phyloP scores from a whole-genome alignment of 2,329 filamentous ascomycete genomes.

The Ceratocystis papillata region DNA sequence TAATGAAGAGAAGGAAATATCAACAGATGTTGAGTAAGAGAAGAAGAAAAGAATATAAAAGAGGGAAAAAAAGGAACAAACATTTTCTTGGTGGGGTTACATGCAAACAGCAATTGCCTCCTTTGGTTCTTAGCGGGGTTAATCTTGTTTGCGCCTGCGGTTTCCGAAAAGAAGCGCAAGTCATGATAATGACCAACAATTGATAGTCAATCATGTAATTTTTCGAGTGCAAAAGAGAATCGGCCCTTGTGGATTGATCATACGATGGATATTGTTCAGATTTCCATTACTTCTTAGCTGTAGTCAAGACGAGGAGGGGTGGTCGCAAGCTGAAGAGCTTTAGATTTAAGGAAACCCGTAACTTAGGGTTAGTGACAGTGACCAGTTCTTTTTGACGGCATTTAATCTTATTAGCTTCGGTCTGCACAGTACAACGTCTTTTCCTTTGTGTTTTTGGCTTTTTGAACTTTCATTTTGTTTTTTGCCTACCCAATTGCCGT shows the following conservation, averaged over 20 bases:
- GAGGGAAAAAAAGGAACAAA: slow-evolving; percentile 1
- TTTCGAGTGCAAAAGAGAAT: not conserved
- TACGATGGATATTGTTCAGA: not conserved
- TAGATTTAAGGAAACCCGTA: not conserved
- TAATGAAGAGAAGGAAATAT: slow-evolving; percentile 5
- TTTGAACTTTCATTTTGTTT: slow-evolving; percentile 24
- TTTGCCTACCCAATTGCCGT: slow-evolving; percentile 22
- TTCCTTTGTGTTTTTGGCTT: not conserved
- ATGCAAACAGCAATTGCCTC: slow-evolving; percentile 4
- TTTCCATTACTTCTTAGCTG: too few relatives aligned
- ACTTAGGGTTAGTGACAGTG: not conserved
- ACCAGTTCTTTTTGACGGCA: not conserved
- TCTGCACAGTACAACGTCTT: not conserved
- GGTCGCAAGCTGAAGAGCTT: not conserved
- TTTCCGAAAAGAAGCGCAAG: slow-evolving; percentile 2
- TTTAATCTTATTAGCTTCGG: not conserved
- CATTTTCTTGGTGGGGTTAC: slow-evolving; percentile 15
- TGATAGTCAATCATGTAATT: not conserved
- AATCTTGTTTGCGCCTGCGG: slow-evolving; percentile 1
- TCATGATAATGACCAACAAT: slow-evolving; percentile 1
- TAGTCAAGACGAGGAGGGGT: too few relatives aligned
- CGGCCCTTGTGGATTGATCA: not conserved
- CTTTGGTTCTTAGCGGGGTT: slow-evolving; percentile 14
- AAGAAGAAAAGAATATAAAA: slow-evolving; percentile 7
- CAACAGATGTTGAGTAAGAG: not conserved